Percentiles rank a stretch among this genome's conserved stretches.
Conservation (phyloP, 129 eudicot genomes). For the Escallonia herrerae region DNA sequence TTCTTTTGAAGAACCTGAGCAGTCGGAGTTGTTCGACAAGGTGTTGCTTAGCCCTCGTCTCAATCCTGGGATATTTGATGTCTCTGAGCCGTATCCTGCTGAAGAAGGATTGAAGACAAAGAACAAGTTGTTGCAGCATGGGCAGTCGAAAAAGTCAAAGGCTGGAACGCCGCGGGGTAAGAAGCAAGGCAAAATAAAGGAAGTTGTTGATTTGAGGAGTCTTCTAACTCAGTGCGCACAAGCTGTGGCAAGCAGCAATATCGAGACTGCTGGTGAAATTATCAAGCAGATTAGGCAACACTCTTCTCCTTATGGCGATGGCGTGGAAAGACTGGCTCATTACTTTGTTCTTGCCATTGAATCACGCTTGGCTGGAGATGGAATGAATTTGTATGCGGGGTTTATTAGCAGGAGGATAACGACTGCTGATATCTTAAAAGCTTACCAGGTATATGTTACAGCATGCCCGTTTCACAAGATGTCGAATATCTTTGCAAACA, state of each 20-base stretch:
- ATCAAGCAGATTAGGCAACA: slow-evolving; percentile 28
- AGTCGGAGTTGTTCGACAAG: slow-evolving; percentile 31
- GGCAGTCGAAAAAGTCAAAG: slow-evolving; percentile 9
- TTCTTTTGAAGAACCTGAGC: slow-evolving; percentile 19
- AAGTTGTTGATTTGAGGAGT: slow-evolving; percentile 33
- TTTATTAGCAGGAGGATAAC: slow-evolving; percentile 14
- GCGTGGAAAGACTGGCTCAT: slow-evolving; percentile 32
- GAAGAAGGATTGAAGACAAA: not conserved
- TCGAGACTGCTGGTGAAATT: slow-evolving; percentile 2
- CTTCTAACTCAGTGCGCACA: slow-evolving; percentile 38
- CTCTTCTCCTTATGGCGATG: slow-evolving; percentile 41
- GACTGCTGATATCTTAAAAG: slow-evolving; percentile 27
- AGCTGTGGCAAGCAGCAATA: slow-evolving; percentile 30
- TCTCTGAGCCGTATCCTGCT: slow-evolving; percentile 9
- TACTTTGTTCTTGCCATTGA: slow-evolving; percentile 42
- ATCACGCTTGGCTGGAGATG: slow-evolving; percentile 36
- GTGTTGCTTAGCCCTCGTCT: slow-evolving; percentile 40
- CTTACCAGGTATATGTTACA: slow-evolving; percentile 36
- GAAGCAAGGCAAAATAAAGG: slow-evolving; percentile 10
- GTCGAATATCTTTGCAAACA: slow-evolving; percentile 27
- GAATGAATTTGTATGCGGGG: slow-evolving; percentile 26
- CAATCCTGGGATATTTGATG: slow-evolving; percentile 20
- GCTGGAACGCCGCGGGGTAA: slow-evolving; percentile 28
- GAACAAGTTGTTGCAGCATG: not conserved
- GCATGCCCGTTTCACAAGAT: slow-evolving; percentile 25